Conservation (phyloP, 192 early-diverging fungal species). For the Umbelopsis ramanniana region DNA sequence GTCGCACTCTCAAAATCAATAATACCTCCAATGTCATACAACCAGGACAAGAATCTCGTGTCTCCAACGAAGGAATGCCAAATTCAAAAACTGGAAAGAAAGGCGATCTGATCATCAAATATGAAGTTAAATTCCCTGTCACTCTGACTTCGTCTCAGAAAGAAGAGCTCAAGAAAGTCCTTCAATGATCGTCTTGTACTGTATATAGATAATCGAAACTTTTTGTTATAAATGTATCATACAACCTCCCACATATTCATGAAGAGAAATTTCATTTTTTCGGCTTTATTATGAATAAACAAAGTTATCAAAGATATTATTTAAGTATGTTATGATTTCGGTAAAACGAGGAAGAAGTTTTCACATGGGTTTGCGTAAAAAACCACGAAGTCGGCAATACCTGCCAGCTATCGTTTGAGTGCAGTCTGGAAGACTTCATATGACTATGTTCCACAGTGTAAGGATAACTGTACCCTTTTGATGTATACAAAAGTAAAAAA, state of each 20-base stretch:
- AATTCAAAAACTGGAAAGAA: slow-evolving; percentile 83
- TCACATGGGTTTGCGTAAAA: too few species aligned
- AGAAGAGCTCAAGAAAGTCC: slow-evolving; percentile 57
- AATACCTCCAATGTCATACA: slow-evolving; percentile 63
- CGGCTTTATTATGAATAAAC: not conserved
- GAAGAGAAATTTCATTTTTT: not conserved
- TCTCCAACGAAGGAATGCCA: slow-evolving; percentile 92
- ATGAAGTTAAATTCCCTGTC: slow-evolving; percentile 81
- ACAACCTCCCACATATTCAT: not conserved
- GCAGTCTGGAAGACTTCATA: too few species aligned
- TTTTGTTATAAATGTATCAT: slow-evolving; percentile 18
- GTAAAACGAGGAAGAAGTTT: too few species aligned
- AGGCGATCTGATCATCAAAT: slow-evolving; percentile 87
- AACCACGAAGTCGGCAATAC: too few species aligned
- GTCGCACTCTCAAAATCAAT: slow-evolving; percentile 67
- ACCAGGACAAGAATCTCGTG: slow-evolving; percentile 75
- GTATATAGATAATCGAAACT: slow-evolving; percentile 22
- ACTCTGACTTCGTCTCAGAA: slow-evolving; percentile 73
- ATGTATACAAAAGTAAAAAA: not conserved
- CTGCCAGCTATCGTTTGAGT: too few species aligned
- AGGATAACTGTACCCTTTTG: too few species aligned
- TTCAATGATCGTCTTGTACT: slow-evolving; percentile 27
- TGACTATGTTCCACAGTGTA: too few species aligned
- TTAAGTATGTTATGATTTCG: too few species aligned
- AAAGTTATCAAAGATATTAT: not conserved